Percentiles rank a stretch among this genome's conserved stretches.
Evolutionary conservation across 2,329 filamentous ascomycete genomes (phyloP).

Genomic region (Aureobasidium subglaciale): DNA sequence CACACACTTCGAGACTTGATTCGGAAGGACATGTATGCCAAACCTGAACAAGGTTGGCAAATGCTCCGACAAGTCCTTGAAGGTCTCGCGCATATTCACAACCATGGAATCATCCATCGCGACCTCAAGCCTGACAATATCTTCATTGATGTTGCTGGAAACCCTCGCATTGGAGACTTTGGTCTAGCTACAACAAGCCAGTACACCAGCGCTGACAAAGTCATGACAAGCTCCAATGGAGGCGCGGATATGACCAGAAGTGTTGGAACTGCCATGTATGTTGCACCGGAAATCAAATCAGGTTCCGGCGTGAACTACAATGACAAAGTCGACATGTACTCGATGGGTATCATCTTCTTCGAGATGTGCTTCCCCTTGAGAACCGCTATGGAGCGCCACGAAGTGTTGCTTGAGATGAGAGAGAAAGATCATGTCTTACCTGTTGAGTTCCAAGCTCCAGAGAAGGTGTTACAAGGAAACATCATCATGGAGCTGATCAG

Average conservation of each 20-base stretch:
- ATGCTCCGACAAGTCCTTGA: slow-evolving; percentile 87
- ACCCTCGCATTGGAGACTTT: slow-evolving; percentile 95
- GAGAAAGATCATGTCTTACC: slow-evolving; percentile 64
- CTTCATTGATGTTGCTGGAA: slow-evolving; percentile 84
- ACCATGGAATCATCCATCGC: slow-evolving; percentile 84
- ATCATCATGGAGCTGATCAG: slow-evolving; percentile 75
- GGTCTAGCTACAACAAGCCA: slow-evolving; percentile 87
- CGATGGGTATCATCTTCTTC: slow-evolving; percentile 93
- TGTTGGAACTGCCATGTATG: slow-evolving; percentile 77
- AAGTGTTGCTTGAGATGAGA: slow-evolving; percentile 62
- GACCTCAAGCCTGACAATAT: slow-evolving; percentile 97
- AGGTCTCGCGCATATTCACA: slow-evolving; percentile 82
- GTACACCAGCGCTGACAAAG: slow-evolving; percentile 54
- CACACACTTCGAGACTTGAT: slow-evolving; percentile 86
- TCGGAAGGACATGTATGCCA: slow-evolving; percentile 63
- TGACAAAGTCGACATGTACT: slow-evolving; percentile 98
- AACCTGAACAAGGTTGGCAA: slow-evolving; percentile 76
- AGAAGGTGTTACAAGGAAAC: slow-evolving; percentile 61
- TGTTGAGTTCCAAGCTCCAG: slow-evolving; percentile 61
- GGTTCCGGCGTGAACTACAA: slow-evolving; percentile 66
- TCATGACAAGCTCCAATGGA: slow-evolving; percentile 27
- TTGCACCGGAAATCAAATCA: slow-evolving; percentile 83
- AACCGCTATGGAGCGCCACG: slow-evolving; percentile 57
- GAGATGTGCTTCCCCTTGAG: slow-evolving; percentile 74
- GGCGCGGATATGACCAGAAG: slow-evolving; percentile 60